Evolutionary conservation across 768 basidiomycete genomes (phyloP), one percentile per base, ranked within the genome.

Genomic region (Podaxis sp.): DNA sequence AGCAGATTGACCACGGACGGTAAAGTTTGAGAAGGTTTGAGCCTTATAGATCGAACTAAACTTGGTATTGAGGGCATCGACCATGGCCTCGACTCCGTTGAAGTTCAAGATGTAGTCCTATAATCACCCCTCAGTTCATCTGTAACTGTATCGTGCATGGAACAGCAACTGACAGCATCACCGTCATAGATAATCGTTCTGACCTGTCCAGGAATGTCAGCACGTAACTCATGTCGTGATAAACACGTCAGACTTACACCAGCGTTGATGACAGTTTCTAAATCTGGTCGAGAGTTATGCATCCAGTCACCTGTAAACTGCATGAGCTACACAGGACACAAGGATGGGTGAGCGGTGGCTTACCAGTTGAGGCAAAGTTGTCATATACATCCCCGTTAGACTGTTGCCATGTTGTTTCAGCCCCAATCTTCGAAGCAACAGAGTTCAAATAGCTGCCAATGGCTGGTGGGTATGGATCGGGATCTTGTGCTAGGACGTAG

Each of bases 251-350:
- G 6, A 63, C 70, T 55, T 64, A 71, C 83, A 12, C 86, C 86
- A 56, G 84, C 77, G 63, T 86, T 78, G 67, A 88, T 85, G 13
- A 87, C 84, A 4, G 71, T 78, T 71, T 87, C 85, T 24, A 88
- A 72, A 63, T 81, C 64, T 0, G 81, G 82, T 17, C 78, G 70
- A 1, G 77, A 78, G 61, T 76, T 80, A 52, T 77, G 72, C 84
- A 87, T 87, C 85, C 84, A 87, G 66, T 88, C 87, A 22, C 80
- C 81, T 79, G 48, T 1, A n/a, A 15, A 49, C 2, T 22, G 15
- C 24, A 22, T 40, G 19, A 15, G 60, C 33, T 24, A 46, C 24
- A 39, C 36, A 26, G 15, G 30, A 59, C 30, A 36, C 8, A 26
- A 15, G 15, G 3, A 26, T 4, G 46, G 11, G 22, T 22, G 22